These are phyloP conservation scores for Vaccinium corymbosum DNA, from an alignment of 148 eudicot genomes.

Conservation along the genomic window DNA sequence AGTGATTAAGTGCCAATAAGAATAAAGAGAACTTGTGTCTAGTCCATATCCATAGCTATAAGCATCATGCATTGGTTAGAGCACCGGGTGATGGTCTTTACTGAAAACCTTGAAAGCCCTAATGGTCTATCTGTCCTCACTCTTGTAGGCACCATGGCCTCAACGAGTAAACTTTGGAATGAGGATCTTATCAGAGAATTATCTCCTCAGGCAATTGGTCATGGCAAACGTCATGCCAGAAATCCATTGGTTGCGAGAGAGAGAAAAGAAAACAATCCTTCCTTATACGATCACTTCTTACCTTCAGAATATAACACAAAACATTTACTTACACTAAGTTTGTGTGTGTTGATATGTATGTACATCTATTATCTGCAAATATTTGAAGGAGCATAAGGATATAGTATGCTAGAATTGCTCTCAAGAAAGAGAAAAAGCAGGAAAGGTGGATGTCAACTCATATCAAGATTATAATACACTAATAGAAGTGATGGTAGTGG, in stretches of 20 bases:
- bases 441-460: conserved; percentile 16
- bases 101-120: not conserved
- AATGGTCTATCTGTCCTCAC: not conserved
- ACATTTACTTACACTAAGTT: not conserved
- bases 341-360: not conserved
- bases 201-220: not conserved
- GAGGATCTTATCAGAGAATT: not conserved
- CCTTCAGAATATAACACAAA: not conserved
- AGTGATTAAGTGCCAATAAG: not conserved
- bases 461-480: not conserved
- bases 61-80: not conserved
- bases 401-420: conserved; percentile 11
- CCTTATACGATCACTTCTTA: conserved; percentile 1
- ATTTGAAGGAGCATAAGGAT: conserved; percentile 5
- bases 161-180: not conserved
- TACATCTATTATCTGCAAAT: not conserved
- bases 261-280: not conserved
- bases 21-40: not conserved
- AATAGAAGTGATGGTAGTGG: conserved; percentile 1
- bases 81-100: not conserved
- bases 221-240: conserved; percentile 5
- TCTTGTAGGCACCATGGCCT: conserved; percentile 4
- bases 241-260: not conserved
- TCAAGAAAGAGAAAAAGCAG: conserved; percentile 7
- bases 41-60: not conserved